Evolutionary conservation across 176 grass and related monocot genomes (phyloP), one percentile per base, ranked within the genome.

Genomic region (Bonia amplexicaulis): DNA sequence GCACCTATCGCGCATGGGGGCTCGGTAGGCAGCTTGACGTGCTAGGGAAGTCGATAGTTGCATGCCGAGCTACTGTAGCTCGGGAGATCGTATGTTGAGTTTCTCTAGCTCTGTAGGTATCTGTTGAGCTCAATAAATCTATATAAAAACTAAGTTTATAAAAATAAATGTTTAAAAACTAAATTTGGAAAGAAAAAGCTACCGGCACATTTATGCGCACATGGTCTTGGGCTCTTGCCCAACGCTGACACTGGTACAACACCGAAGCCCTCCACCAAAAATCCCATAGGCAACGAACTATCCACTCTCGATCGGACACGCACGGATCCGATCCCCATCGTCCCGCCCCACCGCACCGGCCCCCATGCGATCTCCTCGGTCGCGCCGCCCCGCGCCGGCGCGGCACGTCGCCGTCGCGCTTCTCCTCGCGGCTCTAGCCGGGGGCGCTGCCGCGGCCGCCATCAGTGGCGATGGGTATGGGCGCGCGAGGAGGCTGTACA

Each of bases 401-500:
- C 67, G 79, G 79, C 27, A 83, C 39, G 39, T 60, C 31, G 67
- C 33, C 66, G 73, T 59, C 6, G 59, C 60, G 40, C 40, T 90
- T 78, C 67, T 90, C 74, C 48, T 87, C 29, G 58, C 49, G 49
- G 67, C 49, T 55, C 79, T 90, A 12, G 46, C 48, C 10, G 26
- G 39, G 8, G 53, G 39, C 41, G 37, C 12, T 16, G 62, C 49
- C 8, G 77, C 69, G 2, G 45, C 7, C 57, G 35, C 66, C 66
- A 0, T 54, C 40, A 33, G 48, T 9, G 78, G 63, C 58, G 70
- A 80, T 76, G 91, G 87, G 48, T 98, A 95, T 45, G 83, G 93
- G 53, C 78, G 58, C 57, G 73, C 80, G 41, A 93, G 88, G 88
- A 93, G 85, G 93, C 23, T 77, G 68, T 49, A 47, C 37, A 93